Evolutionary conservation across 257 asterid species (phyloP), one percentile per base, ranked within the genome.

Genomic region (Solanum habrochaites): DNA sequence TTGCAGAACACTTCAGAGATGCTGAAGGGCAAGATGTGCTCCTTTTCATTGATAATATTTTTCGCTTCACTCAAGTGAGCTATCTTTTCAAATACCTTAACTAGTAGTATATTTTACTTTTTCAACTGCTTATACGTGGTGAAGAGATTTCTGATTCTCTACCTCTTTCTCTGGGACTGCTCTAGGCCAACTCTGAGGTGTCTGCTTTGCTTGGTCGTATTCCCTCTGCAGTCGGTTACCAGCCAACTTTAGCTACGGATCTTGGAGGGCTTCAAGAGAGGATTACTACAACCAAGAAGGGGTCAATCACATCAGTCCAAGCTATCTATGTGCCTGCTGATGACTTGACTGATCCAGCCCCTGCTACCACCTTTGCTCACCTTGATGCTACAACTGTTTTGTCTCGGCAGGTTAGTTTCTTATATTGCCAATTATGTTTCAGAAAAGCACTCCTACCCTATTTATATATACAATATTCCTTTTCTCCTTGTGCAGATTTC

Each of bases 191-290:
- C 94, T 97, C 99, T 18, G 99, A 96, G 86, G 99, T 96, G 91
- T 96, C 99, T 91, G 98, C 99, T 91, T 90, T 96, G 94, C 97
- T 96, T 78, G 98, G 99, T 9, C 99, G 99, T 94, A 96, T 96
- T 31, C 99, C 99, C 15, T 96, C 99, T 90, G 99, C 98, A 9
- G 99, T 96, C 29, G 98, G 98, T 89, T 96, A 96, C 90, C 99
- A 96, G 86, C 99, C 99, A 67, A 96, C 99, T 75, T 90, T 96
- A 91, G 99, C 99, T 80, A 96, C 99, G 1, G 98, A 96, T 95
- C 98, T 96, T 94, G 99, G 99, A 86, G 98, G 97, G 31, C 99
- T 96, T 91, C 99, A 96, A 89, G 99, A 96, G 69, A 98, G 99
- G 86, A 96, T 96, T 83, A 96, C 99, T 23, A 96, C 98, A 4